Evolutionary conservation across 345 rosid species (phyloP), one percentile per base, ranked within the genome.

Genomic region (Toxicodendron radicans): DNA sequence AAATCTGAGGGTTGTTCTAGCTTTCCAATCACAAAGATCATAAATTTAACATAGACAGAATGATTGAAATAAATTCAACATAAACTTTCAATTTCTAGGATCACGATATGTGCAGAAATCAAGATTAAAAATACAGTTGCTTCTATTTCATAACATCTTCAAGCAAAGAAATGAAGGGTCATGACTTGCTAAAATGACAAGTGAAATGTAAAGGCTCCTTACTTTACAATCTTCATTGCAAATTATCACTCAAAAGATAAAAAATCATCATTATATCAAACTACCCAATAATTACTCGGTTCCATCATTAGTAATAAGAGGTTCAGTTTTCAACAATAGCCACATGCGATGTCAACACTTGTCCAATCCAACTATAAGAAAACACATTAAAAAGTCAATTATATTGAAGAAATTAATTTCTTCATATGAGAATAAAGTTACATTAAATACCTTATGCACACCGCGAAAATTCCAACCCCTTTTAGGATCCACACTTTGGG

Each of bases 391-490:
- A 24, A 23, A 8, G 41, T 16, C 70, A 48, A 5, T 23, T 27
- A 32, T 21, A 60, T 72, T 32, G 13, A 52, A 33, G 48, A 59
- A 35, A 17, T 24, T 4, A 63, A 8, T 66, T 21, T 71, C 67
- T 35, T 46, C 5, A 2, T 18, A 4, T 64, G 12, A 64, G 23
- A n/a, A 27, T 9, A 54, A 21, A 54, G 58, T 3, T 51, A 3
- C 7, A 54, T 41, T 17, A 48, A 35, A 57, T 90, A 93, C 99
- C 97, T 84, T 88, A 70, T 91, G 98, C 8, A 95, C 99, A 70
- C 99, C 99, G 51, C 98, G 98, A 68, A 79, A 91, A 20, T 83
- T 88, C 98, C 98, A 95, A 59, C 99, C 99, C 78, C 82, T 93
- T 75, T 78, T 81, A 12, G 98, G 99, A 84, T 90, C 91, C 67